phyloP scores from a whole-genome alignment of 2,329 filamentous ascomycete genomes.

The Trichoderma arundinaceum region DNA sequence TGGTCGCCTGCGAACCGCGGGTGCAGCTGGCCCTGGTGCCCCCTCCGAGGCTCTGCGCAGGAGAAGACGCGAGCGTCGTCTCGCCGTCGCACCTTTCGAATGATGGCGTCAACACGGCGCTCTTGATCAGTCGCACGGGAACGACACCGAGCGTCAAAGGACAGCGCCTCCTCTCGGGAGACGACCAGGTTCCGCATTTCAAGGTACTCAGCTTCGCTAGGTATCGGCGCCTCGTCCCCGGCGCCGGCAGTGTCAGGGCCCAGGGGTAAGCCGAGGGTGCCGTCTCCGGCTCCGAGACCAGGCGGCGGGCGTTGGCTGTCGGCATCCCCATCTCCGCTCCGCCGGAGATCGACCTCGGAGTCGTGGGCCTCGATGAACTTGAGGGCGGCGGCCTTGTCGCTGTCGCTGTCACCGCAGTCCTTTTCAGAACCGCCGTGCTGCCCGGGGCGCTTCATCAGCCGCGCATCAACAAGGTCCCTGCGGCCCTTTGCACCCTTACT shows the following conservation, averaged over 20 bases:
- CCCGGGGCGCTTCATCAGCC: background rate
- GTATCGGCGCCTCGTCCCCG: background rate
- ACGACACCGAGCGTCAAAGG: conserved; percentile 50
- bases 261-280: background rate
- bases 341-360: conserved; percentile 34
- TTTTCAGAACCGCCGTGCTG: background rate
- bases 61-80: conserved; percentile 49
- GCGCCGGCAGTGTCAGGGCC: conserved; percentile 6
- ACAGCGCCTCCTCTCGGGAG: conserved; percentile 44
- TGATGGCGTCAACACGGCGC: conserved; percentile 46
- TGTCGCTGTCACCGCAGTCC: background rate
- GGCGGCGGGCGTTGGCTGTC: background rate
- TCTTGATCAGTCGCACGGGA: conserved; percentile 45
- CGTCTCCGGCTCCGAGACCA: conserved; percentile 8
- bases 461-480: background rate
- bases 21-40: conserved; percentile 53
- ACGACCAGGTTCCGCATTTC: conserved; percentile 41
- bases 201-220: conserved; percentile 41
- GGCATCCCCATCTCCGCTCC: background rate
- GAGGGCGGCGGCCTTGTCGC: conserved; percentile 35
- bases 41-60: conserved; percentile 41
- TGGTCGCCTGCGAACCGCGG: conserved; percentile 58
- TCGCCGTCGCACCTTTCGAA: conserved; percentile 46
- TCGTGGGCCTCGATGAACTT: conserved; percentile 40
- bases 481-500: background rate